Evolutionary conservation across 495 filamentous ascomycete species (phyloP).

Genomic region (Chlorociboria aeruginascens): DNA sequence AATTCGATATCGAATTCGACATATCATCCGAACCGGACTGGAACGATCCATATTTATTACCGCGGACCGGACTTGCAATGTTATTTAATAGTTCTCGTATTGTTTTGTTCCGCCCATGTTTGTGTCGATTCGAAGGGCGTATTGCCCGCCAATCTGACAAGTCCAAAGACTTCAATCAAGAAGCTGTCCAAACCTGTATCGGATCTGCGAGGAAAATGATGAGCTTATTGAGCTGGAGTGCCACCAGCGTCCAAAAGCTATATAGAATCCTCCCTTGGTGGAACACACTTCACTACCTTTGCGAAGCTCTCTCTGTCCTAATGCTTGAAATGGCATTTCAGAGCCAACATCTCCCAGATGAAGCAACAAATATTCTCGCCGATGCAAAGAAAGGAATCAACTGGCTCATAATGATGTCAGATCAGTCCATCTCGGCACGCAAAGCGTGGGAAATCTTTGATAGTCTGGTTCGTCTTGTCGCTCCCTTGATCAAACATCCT

Average conservation of each 20-base stretch:
- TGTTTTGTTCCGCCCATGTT: conserved; percentile 48
- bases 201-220: conserved; percentile 44
- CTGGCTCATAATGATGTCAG: conserved; percentile 39
- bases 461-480: conserved; percentile 32
- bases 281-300: conserved; percentile 50
- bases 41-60: conserved; percentile 14
- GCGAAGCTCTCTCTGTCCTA: conserved; percentile 47
- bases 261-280: conserved; percentile 49
- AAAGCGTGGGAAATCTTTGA: conserved; percentile 45
- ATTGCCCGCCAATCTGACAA: conserved; percentile 30
- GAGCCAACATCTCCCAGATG: conserved; percentile 41
- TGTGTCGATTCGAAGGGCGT: conserved; percentile 39
- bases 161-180: conserved; percentile 36
- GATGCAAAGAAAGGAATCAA: conserved; percentile 42
- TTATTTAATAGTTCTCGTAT: conserved; percentile 46
- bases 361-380: conserved; percentile 35
- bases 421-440: conserved; percentile 32
- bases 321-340: conserved; percentile 45
- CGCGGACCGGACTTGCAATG: conserved; percentile 34
- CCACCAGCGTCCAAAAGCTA: conserved; percentile 23
- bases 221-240: conserved; percentile 36
- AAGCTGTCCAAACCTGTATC: conserved; percentile 43
- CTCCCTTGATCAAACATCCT: conserved; percentile 22
- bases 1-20: conserved; percentile 33
- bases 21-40: conserved; percentile 14